Evolutionary conservation across 1,139 yeast genomes (phyloP).

Genomic region (Saccharomyces hybrid): DNA sequence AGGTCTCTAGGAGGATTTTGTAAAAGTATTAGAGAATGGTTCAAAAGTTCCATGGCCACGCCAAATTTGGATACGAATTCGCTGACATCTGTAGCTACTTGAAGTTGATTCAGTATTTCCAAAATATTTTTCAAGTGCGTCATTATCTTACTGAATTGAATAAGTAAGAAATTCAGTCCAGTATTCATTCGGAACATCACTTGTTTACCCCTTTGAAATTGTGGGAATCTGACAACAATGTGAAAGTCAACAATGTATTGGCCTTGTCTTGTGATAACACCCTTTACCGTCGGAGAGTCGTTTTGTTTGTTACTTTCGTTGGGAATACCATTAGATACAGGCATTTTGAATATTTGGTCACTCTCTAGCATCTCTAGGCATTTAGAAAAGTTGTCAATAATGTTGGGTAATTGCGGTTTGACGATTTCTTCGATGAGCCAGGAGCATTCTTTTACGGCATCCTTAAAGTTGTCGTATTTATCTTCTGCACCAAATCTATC

Average conservation of each 20-base stretch:
- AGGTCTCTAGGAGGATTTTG: conserved; percentile 29
- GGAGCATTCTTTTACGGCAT: conserved; percentile 18
- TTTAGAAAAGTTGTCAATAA: conserved; percentile 33
- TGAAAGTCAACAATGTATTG: conserved; percentile 26
- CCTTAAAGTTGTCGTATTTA: conserved; percentile 8
- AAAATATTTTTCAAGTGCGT: conserved; percentile 15
- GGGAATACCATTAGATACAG: conserved; percentile 23
- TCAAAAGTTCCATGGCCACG: conserved; percentile 15
- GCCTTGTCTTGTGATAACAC: conserved; percentile 27
- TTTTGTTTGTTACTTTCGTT: conserved; percentile 12
- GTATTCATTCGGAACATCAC: conserved; percentile 21
- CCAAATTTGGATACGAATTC: conserved; percentile 17
- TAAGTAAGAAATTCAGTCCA: conserved; percentile 16
- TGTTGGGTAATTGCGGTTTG: conserved; percentile 34
- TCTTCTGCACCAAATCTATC: conserved; percentile 17
- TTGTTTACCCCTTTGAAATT: conserved; percentile 27
- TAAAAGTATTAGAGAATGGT: conserved; percentile 23
- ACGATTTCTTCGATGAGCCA: conserved; percentile 35
- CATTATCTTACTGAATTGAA: conserved; percentile 20
- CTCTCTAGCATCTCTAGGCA: conserved; percentile 32
- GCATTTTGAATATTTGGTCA: conserved; percentile 28
- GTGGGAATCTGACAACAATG: conserved; percentile 25
- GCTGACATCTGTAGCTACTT: conserved; percentile 15
- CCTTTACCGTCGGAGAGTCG: conserved; percentile 21
- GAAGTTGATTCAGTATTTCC: conserved; percentile 16